These are phyloP conservation scores for Cladobotryum protrusum DNA, from an alignment of 2,329 filamentous ascomycete species.

Conservation along the genomic window DNA sequence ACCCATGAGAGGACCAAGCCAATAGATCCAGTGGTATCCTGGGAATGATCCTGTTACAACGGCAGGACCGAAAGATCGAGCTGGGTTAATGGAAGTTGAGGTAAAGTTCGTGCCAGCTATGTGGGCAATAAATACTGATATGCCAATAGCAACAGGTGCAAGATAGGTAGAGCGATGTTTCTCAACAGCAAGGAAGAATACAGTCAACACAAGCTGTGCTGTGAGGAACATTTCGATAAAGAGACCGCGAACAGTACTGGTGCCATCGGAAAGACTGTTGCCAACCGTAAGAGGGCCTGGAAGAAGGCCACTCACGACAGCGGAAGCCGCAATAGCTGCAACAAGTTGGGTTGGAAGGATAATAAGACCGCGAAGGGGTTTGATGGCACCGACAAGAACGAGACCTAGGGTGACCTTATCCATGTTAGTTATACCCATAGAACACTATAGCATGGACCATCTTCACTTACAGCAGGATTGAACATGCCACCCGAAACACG, in stretches of 20 bases:
- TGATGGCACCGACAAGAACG: conserved; percentile 51
- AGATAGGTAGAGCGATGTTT: conserved; percentile 68
- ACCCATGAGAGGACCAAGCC: conserved; percentile 47
- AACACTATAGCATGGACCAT: not conserved
- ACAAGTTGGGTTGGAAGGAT: conserved; percentile 53
- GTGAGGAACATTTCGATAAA: conserved; percentile 65
- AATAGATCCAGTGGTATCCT: conserved; percentile 49
- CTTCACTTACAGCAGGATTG: conserved; percentile 40
- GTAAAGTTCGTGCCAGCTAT: conserved; percentile 41
- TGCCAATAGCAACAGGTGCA: conserved; percentile 65
- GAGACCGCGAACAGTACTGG: conserved; percentile 50
- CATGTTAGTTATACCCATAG: not conserved
- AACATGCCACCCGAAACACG: conserved; percentile 48
- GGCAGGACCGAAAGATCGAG: conserved; percentile 44
- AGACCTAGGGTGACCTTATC: conserved; percentile 50
- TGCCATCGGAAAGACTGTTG: conserved; percentile 48
- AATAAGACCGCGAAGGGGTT: conserved; percentile 43
- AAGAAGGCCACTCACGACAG: conserved; percentile 50
- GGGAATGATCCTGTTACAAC: conserved; percentile 35
- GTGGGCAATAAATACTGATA: conserved; percentile 59
- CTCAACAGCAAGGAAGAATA: conserved; percentile 65
- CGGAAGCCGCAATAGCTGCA: conserved; percentile 53
- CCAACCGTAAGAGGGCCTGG: conserved; percentile 49
- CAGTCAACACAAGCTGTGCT: conserved; percentile 55
- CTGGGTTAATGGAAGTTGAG: conserved; percentile 44